Evolutionary conservation across 768 basidiomycete species (phyloP).

Genomic region (Asterophora lycoperdoides): DNA sequence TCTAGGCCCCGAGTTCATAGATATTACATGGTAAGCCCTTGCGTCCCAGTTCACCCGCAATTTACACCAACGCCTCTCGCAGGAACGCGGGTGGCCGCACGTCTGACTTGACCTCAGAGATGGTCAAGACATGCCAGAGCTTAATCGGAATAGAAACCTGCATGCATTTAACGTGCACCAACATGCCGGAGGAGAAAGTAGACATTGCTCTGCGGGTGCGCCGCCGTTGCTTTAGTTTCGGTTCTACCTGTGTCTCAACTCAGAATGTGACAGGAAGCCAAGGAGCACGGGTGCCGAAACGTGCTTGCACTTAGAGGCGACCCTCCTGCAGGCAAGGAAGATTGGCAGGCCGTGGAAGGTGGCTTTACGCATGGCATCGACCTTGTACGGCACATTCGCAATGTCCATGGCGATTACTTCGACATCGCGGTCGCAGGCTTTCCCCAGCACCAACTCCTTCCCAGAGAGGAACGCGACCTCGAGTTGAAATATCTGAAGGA

Average conservation of each 20-base stretch:
- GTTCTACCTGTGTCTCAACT: conserved; percentile 3
- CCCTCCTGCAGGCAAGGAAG: conserved; percentile 81
- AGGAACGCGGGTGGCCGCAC: conserved; percentile 98
- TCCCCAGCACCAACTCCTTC: conserved; percentile 74
- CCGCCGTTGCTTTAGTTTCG: conserved; percentile 13
- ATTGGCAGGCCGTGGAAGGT: conserved; percentile 89
- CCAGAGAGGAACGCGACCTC: conserved; percentile 65
- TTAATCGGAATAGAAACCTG: conserved; percentile 94
- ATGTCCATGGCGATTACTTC: conserved; percentile 85
- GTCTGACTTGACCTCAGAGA: conserved; percentile 88
- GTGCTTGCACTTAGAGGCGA: conserved; percentile 92
- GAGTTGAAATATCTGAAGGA: conserved; percentile 87
- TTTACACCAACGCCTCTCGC: conserved; percentile 3
- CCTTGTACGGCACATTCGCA: conserved; percentile 84
- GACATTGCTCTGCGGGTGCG: conserved; percentile 84
- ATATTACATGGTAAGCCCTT: conserved; percentile 81
- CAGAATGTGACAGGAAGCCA: conserved; percentile 67
- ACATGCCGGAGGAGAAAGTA: conserved; percentile 96
- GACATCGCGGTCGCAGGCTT: conserved; percentile 94
- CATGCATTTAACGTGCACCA: conserved; percentile 98
- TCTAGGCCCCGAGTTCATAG: conserved; percentile 95
- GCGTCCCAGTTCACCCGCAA: neutral
- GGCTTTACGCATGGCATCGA: conserved; percentile 91
- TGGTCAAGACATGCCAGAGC: conserved; percentile 92
- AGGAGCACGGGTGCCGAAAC: conserved; percentile 84